Conservation (phyloP, 2,329 filamentous ascomycete species). For the Fusarium armeniacum region DNA sequence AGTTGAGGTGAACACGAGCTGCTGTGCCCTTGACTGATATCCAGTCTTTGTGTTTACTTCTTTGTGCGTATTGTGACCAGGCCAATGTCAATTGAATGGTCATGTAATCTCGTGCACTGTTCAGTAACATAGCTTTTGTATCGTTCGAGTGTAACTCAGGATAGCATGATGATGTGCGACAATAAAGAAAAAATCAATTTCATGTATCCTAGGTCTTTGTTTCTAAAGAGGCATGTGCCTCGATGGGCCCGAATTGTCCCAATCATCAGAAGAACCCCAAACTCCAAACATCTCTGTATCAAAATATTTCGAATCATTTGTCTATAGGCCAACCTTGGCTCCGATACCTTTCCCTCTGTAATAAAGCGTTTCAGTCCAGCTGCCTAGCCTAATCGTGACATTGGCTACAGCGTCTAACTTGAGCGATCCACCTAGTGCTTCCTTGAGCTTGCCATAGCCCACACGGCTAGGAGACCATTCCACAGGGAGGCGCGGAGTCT, state of each 20-base stretch:
- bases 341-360: slow-evolving; percentile 79
- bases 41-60: not conserved
- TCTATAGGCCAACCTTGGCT: slow-evolving; percentile 63
- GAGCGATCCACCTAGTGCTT: slow-evolving; percentile 83
- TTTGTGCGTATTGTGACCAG: not conserved
- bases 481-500: slow-evolving; percentile 84
- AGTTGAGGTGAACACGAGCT: not conserved
- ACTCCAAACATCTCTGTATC: slow-evolving; percentile 32
- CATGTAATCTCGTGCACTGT: not conserved
- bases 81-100: slow-evolving; percentile 4
- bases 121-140: not conserved
- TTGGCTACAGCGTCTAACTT: slow-evolving; percentile 83
- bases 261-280: slow-evolving; percentile 18
- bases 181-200: slow-evolving; percentile 21
- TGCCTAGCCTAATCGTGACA: slow-evolving; percentile 80
- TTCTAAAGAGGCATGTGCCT: slow-evolving; percentile 11
- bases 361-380: slow-evolving; percentile 80
- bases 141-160: not conserved
- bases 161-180: not conserved
- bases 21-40: not conserved
- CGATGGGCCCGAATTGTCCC: slow-evolving; percentile 4
- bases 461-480: slow-evolving; percentile 81
- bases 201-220: slow-evolving; percentile 14
- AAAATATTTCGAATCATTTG: slow-evolving; percentile 8
- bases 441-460: slow-evolving; percentile 84